Base-by-base conservation (phyloP, 1,139 yeast species). In the Candida pseudoviswanathii region DNA sequence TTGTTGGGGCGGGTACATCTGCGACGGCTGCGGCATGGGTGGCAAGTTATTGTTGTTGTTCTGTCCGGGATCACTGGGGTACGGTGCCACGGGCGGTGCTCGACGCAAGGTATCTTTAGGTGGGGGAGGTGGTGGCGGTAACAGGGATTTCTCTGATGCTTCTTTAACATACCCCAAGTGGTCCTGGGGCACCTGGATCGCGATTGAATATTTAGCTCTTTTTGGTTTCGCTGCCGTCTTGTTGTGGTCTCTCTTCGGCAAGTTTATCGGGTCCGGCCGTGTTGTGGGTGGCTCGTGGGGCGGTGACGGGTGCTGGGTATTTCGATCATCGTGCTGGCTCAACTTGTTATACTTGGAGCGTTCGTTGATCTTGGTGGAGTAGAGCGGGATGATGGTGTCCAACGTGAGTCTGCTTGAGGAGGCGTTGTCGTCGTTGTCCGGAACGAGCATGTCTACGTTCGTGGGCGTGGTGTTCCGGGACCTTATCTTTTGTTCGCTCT, bases 381-480 rank as follows among this genome's bases (percentile, higher is more conserved):
- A 55, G 33, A 53, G 49, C 2, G 61, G 60, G 27, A 58, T 51
- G 5, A 57, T 54, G 8, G 57, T 55, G 33, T 56, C 59, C 22
- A 57, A 42, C 7, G 60, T 59, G 16, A 53, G 27, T 43, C 54
- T 54, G 43, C 58, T 55, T 7, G 59, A 53, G 30, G 45, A 27
- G 4, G 38, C 44, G 21, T 48, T 52, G 25, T 48, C 48, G n/a
- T 58, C 56, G 8, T 21, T 36, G 11, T 37, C 41, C 29, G 22
- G 24, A 25, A 46, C 52, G n/a, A 31, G 25, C 36, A 47, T 31
- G 16, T 57, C 57, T 22, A 58, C 43, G 16, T 64, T 59, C 10
- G 69, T 59, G 2, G 71, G 72, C 5, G 71, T 63, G 2, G 70
- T 51, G 47, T 66, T 64, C 51, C 71, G 52, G 4, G 71, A 65